Base-by-base conservation (phyloP, 768 basidiomycete species). In the Lactarius tabidus region DNA sequence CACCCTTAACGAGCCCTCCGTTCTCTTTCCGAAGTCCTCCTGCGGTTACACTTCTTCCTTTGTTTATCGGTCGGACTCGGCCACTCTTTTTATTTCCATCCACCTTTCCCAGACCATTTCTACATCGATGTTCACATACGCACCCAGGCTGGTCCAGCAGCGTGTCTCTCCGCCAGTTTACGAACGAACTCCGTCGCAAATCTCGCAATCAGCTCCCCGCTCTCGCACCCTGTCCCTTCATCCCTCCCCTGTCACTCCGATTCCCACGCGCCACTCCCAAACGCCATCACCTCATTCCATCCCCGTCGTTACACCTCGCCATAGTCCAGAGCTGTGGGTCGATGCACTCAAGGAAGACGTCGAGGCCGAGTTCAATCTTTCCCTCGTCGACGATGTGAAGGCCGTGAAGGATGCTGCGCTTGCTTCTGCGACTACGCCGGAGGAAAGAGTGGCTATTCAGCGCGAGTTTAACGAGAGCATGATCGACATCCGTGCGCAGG, bases 321-420 rank as follows among this genome's bases (percentile, higher is more conserved):
- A 38, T n/a, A 53, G 29, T 38, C 65, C 65, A 52, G 65, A 66
- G 6, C 65, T 39, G 18, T 66, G 65, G 65, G 60, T 66, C 9
- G 65, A 66, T 48, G 65, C 65, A 36, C 65, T 66, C 57, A 66
- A 66, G 26, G 60, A 66, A 6, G 65, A 66, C 28, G 60, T 66
- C 52, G 65, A 66, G 35, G 57, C 65, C 1, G 65, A 66, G 38
- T 66, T 62, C 51, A 66, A 45, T 28, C 65, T 66, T 9, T 52
- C n/a, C 20, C 39, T 66, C 33, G 65, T 66, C 57, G 65, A 66
- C 12, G 60, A 62, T 23, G 1, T 66, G 18, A 66, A 66, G 51
- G 65, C 60, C n/a, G 57, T 26, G 33, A 62, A 62, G 39, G 65
- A 66, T 20, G 28, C 41, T 6, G 39, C 65, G 10, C 48, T 66